These are phyloP conservation scores for Colletotrichum sp. DNA, from an alignment of 2,329 filamentous ascomycete genomes.

Conservation along the genomic window DNA sequence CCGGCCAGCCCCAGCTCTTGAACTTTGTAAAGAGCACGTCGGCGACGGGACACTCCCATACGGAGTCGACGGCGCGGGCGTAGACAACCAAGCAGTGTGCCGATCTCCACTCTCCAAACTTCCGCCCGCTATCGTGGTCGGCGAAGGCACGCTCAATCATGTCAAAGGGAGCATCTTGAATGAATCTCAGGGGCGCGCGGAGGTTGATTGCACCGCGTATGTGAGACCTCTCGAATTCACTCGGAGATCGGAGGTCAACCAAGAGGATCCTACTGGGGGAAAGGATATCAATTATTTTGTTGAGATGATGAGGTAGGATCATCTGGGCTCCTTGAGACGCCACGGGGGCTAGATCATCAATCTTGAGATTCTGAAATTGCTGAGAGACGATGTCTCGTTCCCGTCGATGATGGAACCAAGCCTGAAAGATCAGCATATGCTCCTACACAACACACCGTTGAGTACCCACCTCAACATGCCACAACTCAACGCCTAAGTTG, in stretches of 20 bases:
- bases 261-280: conserved; percentile 49
- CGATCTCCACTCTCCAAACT: conserved; percentile 51
- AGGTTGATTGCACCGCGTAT: conserved; percentile 58
- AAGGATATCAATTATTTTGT: conserved; percentile 55
- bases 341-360: conserved; percentile 38
- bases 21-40: conserved; percentile 51
- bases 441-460: too few relatives aligned
- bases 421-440: conserved; percentile 29
- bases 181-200: conserved; percentile 53
- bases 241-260: conserved; percentile 53
- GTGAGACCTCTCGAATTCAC: conserved; percentile 55
- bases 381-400: conserved; percentile 51
- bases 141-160: conserved; percentile 55
- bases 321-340: conserved; percentile 43
- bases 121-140: conserved; percentile 51
- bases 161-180: conserved; percentile 52
- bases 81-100: conserved; percentile 59
- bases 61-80: conserved; percentile 52
- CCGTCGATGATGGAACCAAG: conserved; percentile 60
- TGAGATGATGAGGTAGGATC: conserved; percentile 57
- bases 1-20: conserved; percentile 51
- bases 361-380: conserved; percentile 49
- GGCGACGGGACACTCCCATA: conserved; percentile 57
- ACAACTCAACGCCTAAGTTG: conserved; percentile 55
- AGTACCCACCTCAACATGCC: conserved; percentile 51